A percentile compares a stretch with the other conserved stretches of the same genome.
These are phyloP conservation scores for Starmerella bombicola DNA, from an alignment of 805 yeast species.

Conservation along the genomic window DNA sequence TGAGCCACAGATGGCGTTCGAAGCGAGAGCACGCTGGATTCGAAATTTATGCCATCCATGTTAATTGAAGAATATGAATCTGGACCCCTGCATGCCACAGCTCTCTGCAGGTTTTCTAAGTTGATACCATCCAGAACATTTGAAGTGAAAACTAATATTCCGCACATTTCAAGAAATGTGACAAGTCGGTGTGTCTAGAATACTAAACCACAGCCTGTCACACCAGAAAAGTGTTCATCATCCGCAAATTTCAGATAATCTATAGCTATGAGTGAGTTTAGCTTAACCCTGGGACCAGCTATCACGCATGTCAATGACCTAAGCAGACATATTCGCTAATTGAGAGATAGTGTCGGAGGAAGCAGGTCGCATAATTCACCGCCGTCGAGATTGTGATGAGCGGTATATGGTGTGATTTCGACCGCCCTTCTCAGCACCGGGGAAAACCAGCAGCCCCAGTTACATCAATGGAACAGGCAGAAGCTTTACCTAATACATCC, in stretches of 20 bases:
- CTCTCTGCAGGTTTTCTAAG: background rate
- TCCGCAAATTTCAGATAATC: too few species aligned
- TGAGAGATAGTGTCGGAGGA: too few species aligned
- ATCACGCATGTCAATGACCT: too few species aligned
- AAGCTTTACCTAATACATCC: conserved; percentile 5
- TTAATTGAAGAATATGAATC: conserved; percentile 16
- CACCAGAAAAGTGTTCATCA: too few species aligned
- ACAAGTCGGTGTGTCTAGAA: too few species aligned
- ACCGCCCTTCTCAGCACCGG: conserved; percentile 20
- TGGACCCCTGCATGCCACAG: conserved; percentile 25
- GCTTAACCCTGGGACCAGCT: too few species aligned
- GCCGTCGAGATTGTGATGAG: too few species aligned
- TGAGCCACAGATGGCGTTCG: conserved; percentile 70
- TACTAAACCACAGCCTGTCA: too few species aligned
- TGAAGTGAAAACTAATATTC: conserved; percentile 23
- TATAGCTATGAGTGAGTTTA: too few species aligned
- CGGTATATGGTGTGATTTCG: conserved; percentile 22
- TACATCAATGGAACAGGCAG: conserved; percentile 13
- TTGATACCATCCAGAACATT: background rate
- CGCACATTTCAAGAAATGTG: conserved; percentile 24
- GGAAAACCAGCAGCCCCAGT: conserved; percentile 16
- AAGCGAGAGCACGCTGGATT: conserved; percentile 57
- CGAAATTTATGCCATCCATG: conserved; percentile 5
- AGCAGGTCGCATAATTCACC: too few species aligned
- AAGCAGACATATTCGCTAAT: too few species aligned